Base-by-base conservation (phyloP, 2,329 filamentous ascomycete genomes). In the Immersiporthe knoxdaviesiana region DNA sequence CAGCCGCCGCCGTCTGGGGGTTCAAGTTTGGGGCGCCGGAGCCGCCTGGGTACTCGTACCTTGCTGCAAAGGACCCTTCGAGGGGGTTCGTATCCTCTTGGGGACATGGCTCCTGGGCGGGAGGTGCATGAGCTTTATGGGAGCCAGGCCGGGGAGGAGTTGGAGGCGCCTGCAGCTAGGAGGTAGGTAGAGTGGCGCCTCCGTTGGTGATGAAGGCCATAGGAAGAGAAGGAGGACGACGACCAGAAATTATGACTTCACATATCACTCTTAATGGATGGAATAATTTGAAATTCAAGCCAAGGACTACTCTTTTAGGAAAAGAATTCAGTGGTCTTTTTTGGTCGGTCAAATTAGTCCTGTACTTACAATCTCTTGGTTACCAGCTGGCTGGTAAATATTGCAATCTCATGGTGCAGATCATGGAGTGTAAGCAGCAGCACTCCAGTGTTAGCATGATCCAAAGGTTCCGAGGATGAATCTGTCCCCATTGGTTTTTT, bases 41-140 rank as follows among this genome's bases (percentile, higher is more conserved):
- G 16, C 32, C 32, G 12, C 30, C 56, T 21, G 56, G 56, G 21
- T 59, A 59, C 56, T 37, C 56, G 3, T 59, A 59, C 35, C n/a
- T 56, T 32, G 6, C 52, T 14, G 52, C 11, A 5, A 56, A 56
- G 18, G 56, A 35, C 56, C 3, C 18, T 6, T 4, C 30, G 30
- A 59, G 30, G 18, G 21, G 56, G 8, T 5, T 37, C 56, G 18
- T 59, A 59, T 21, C 18, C 56, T 35, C 56, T 59, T 8, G 8
- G 30, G 30, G 56, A 37, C 8, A 37, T 59, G 32, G 7, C 7
- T 10, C 10, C 56, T 14, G 8, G 5, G 30, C 32, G 3, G 14
- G 30, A 59, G 56, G 30, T 59, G 30, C 24, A 59, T 37, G 56
- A 59, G 27, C 56, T 59, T n/a, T 59, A 59, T n/a, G 56, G 56